Evolutionary conservation across 306 rosid genomes (phyloP).

Genomic region (cucumber (Cucumis sativus)): Cucumber_9930_V3 NC_026660.2:20900001-20900500

Average conservation of each 20-base stretch:
- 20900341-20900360: constrained; percentile 57
- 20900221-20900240: not conserved
- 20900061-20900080: no score
- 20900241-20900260: not conserved
- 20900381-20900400: constrained; percentile 66
- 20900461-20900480: constrained; percentile 21
- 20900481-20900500: constrained; percentile 34
- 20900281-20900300: constrained; percentile 74
- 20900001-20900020: no score
- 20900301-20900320: constrained; percentile 81
- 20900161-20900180: not conserved
- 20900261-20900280: constrained; percentile 56
- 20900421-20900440: constrained; percentile 66
- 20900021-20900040: no score
- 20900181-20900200: not conserved
- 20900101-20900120: no score
- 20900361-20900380: constrained; percentile 69
- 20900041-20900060: no score
- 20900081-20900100: no score
- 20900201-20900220: not conserved
- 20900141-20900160: not conserved
- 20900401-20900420: constrained; percentile 29
- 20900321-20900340: constrained; percentile 72
- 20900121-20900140: no score
- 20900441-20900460: constrained; percentile 57